These are phyloP conservation scores for Chlamydomonas sphaeroides DNA, from an alignment of 139 green algal genomes.

Conservation along the genomic window DNA sequence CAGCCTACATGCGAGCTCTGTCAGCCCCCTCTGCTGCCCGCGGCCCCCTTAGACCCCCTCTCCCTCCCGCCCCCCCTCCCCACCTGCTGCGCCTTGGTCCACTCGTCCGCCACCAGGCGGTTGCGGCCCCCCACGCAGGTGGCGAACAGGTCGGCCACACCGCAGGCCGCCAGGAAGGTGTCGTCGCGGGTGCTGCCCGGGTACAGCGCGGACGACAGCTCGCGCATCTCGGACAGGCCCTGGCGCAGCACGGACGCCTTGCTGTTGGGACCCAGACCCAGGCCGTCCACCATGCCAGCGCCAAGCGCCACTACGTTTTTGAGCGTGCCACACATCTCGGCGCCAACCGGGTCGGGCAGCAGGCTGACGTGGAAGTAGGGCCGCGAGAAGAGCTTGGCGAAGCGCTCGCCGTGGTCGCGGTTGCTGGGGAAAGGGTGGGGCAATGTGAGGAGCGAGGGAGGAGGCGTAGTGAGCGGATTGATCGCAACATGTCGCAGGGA, in stretches of 20 bases:
- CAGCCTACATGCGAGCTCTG: no score
- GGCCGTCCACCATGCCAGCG: constrained; percentile 77
- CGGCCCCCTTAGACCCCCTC: no score
- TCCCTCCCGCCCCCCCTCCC: background rate
- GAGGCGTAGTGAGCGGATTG: no score
- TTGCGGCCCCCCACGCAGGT: constrained; percentile 84
- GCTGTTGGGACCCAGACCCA: constrained; percentile 74
- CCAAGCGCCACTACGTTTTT: constrained; percentile 87
- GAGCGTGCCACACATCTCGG: constrained; percentile 83
- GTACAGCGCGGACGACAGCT: constrained; percentile 67
- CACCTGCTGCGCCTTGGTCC: constrained; percentile 34
- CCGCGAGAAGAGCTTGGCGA: constrained; percentile 74
- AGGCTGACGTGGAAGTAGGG: constrained; percentile 68
- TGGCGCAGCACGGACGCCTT: constrained; percentile 73
- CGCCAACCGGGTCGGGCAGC: constrained; percentile 70
- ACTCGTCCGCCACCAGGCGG: constrained; percentile 69
- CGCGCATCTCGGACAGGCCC: constrained; percentile 68
- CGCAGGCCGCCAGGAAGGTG: constrained; percentile 76
- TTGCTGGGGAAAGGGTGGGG: no score
- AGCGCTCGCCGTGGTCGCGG: constrained; percentile 58
- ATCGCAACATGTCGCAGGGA: no score
- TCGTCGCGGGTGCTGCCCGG: constrained; percentile 65
- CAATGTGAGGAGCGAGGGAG: no score
- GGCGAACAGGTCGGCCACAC: constrained; percentile 80
- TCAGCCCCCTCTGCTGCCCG: no score